Conservation (phyloP, 371 early-diverging fungal species). For the Mucor irregularis region DNA sequence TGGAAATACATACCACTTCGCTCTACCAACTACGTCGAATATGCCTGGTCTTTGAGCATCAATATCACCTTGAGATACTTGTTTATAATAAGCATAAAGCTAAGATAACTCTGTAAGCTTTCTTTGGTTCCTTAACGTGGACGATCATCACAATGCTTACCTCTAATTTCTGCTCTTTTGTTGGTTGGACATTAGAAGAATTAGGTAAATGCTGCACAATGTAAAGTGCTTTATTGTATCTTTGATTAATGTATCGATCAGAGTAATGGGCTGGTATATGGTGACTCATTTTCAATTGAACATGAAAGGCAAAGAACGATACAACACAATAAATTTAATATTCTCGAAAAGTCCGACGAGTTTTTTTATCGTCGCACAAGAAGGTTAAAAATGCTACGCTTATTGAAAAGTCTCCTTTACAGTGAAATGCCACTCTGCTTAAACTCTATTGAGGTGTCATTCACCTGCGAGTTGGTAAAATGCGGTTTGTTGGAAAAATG, state of each 20-base stretch:
- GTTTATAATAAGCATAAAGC: slow-evolving; percentile 50
- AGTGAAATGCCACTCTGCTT: too few relatives aligned
- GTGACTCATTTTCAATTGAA: background rate
- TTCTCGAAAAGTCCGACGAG: background rate
- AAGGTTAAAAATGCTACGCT: too few relatives aligned
- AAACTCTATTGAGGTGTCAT: too few relatives aligned
- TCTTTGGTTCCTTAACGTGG: too few relatives aligned
- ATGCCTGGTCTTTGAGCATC: slow-evolving; percentile 44
- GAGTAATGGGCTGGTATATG: slow-evolving; percentile 16
- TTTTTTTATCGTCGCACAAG: too few relatives aligned
- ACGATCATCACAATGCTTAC: slow-evolving; percentile 15
- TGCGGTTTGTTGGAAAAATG: too few relatives aligned
- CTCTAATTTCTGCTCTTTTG: slow-evolving; percentile 49
- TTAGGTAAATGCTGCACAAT: slow-evolving; percentile 49
- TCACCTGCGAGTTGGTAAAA: too few relatives aligned
- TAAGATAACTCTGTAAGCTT: background rate
- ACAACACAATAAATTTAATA: background rate
- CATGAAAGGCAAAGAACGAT: background rate
- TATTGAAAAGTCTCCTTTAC: too few relatives aligned
- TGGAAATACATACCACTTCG: slow-evolving; percentile 38
- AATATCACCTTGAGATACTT: slow-evolving; percentile 43
- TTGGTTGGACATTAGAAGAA: slow-evolving; percentile 48
- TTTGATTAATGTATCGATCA: slow-evolving; percentile 34
- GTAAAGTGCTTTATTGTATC: slow-evolving; percentile 40
- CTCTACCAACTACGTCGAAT: slow-evolving; percentile 52